These are phyloP conservation scores for Gossypium schwendimanii DNA, from an alignment of 441 rosid species.

Conservation along the genomic window DNA sequence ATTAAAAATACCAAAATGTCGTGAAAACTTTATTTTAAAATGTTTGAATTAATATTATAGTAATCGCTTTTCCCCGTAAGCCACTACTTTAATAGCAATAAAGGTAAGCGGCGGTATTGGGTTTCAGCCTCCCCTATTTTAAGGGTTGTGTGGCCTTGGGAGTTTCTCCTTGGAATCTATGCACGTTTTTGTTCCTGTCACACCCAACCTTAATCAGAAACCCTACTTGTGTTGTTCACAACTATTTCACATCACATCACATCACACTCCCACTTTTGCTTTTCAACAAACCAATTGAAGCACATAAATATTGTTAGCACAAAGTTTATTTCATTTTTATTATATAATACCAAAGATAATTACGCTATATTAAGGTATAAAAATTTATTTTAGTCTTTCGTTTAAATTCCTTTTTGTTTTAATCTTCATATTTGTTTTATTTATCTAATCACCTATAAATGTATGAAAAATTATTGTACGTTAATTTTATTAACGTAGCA, in stretches of 20 bases:
- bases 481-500: no score
- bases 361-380: no score
- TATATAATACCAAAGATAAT: no score
- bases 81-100: constrained; percentile 22
- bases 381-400: no score
- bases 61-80: constrained; percentile 11
- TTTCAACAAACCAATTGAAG: no score
- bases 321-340: no score
- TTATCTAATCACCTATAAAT: no score
- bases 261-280: no score
- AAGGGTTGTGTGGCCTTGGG: constrained; percentile 65
- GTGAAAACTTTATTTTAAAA: neutral
- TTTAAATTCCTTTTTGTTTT: no score
- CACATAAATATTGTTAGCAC: no score
- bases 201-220: neutral
- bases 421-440: no score
- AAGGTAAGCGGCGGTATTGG: constrained; percentile 68
- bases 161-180: constrained; percentile 51
- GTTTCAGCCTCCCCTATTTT: constrained; percentile 39
- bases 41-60: neutral
- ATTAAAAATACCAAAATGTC: neutral
- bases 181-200: constrained; percentile 27
- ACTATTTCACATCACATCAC: neutral
- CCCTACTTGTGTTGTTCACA: neutral
- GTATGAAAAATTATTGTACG: no score